phyloP scores from a whole-genome alignment of 306 rosid genomes.

The Acacia crassicarpa region DNA sequence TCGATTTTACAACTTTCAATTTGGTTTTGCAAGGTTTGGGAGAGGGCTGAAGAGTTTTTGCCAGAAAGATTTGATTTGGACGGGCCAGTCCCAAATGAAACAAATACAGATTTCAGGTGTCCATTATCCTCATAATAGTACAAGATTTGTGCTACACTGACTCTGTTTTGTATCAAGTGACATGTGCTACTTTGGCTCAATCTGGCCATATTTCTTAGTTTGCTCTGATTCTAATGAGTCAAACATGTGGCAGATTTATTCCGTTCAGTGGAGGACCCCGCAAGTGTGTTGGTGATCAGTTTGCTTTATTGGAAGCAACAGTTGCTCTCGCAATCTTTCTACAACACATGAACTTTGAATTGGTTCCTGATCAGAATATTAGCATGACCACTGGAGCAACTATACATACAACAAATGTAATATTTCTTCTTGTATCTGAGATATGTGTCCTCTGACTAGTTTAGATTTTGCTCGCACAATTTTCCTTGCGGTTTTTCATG shows the following conservation, averaged over 20 bases:
- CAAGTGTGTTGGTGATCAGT: slow-evolving; percentile 96
- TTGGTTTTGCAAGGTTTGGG: slow-evolving; percentile 76
- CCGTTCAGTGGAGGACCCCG: slow-evolving; percentile 98
- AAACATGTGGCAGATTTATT: slow-evolving; percentile 70
- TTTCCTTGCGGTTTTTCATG: not conserved
- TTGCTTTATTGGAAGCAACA: slow-evolving; percentile 81
- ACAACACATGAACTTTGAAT: slow-evolving; percentile 76
- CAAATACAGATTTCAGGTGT: slow-evolving; percentile 89
- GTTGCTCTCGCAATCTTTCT: slow-evolving; percentile 83
- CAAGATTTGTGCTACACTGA: not conserved
- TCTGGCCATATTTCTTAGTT: slow-evolving; percentile 16
- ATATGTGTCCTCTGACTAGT: slow-evolving; percentile 1
- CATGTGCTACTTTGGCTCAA: not conserved
- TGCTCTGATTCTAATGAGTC: slow-evolving; percentile 21
- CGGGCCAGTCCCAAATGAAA: slow-evolving; percentile 81
- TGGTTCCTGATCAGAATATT: slow-evolving; percentile 82
- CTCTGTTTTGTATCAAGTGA: not conserved
- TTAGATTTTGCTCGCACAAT: slow-evolving; percentile 3
- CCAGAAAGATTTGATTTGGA: slow-evolving; percentile 90
- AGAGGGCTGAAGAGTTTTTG: slow-evolving; percentile 84
- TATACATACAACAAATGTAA: slow-evolving; percentile 94
- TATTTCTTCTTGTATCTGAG: slow-evolving; percentile 9
- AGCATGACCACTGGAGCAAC: slow-evolving; percentile 98
- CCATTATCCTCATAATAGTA: not conserved
- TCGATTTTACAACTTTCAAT: slow-evolving; percentile 23